Conservation (phyloP, 2,329 filamentous ascomycete genomes). For the Monosporascus sp. region DNA sequence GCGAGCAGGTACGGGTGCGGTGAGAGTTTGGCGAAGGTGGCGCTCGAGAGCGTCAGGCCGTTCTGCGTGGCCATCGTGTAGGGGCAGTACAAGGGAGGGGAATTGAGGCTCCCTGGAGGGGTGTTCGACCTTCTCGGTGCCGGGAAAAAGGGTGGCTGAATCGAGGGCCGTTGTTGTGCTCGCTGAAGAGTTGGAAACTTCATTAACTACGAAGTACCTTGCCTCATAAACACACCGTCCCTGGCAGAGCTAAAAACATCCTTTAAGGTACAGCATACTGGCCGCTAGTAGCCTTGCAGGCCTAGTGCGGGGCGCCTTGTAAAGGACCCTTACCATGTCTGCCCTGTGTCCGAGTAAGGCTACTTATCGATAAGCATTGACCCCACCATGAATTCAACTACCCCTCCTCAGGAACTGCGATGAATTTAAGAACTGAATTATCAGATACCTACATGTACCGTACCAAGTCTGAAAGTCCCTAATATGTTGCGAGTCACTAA, state of each 20-base stretch:
- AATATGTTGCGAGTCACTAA: too few relatives aligned
- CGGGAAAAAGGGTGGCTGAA: too few relatives aligned
- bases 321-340: too few relatives aligned
- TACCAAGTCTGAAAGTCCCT: too few relatives aligned
- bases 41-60: slow-evolving; percentile 48
- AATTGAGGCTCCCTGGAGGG: background rate
- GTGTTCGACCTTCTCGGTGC: too few relatives aligned
- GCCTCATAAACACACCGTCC: background rate
- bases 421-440: too few relatives aligned
- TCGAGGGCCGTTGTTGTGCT: too few relatives aligned
- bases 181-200: slow-evolving; percentile 8
- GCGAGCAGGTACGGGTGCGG: slow-evolving; percentile 86
- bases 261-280: background rate
- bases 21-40: slow-evolving; percentile 83
- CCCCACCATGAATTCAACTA: too few relatives aligned
- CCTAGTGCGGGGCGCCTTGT: background rate
- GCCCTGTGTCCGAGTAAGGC: too few relatives aligned
- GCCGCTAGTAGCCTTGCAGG: background rate
- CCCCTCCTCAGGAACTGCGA: too few relatives aligned
- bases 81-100: background rate
- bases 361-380: too few relatives aligned
- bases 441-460: too few relatives aligned
- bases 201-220: slow-evolving; percentile 2
- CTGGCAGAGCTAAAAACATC: background rate
- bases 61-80: slow-evolving; percentile 30